These are phyloP conservation scores for Fusarium piperis DNA, from an alignment of 2,329 filamentous ascomycete species.

Conservation along the genomic window DNA sequence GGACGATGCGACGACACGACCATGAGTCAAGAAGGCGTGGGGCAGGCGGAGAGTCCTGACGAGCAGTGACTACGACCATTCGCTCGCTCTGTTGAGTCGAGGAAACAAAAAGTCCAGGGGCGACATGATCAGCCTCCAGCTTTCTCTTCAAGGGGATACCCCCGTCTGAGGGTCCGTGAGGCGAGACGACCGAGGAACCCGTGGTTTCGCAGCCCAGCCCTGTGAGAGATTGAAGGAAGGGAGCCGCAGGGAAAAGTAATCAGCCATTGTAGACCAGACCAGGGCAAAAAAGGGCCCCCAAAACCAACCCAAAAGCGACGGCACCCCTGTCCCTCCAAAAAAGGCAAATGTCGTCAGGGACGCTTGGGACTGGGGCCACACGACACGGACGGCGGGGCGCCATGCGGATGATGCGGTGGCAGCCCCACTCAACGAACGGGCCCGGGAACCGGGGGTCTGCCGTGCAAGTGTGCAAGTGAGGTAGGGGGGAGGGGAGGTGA, in stretches of 20 bases:
- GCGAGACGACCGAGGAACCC: not conserved
- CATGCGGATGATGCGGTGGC: constrained; percentile 22
- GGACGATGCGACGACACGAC: not conserved
- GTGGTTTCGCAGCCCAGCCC: constrained; percentile 28
- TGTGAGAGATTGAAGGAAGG: constrained; percentile 15
- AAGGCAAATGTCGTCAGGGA: constrained; percentile 13
- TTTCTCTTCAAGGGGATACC: not conserved
- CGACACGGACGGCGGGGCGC: constrained; percentile 27
- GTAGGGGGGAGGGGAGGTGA: not conserved
- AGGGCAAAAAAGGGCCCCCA: not conserved
- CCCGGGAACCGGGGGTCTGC: constrained; percentile 25
- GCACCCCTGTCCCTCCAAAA: not conserved
- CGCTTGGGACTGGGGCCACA: constrained; percentile 25
- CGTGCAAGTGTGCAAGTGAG: constrained; percentile 7
- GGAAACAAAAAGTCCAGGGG: not conserved
- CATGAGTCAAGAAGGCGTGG: constrained; percentile 7
- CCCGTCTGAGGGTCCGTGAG: not conserved
- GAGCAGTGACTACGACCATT: not conserved
- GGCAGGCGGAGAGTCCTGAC: not conserved
- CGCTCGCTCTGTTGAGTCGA: not conserved
- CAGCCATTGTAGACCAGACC: not conserved
- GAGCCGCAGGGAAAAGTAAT: constrained; percentile 2
- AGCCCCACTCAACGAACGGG: constrained; percentile 24
- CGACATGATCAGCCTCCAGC: constrained; percentile 3
- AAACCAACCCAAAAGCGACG: not conserved